Evolutionary conservation across 441 rosid species (phyloP).

Genomic region (Flueggea neowawraea): DNA sequence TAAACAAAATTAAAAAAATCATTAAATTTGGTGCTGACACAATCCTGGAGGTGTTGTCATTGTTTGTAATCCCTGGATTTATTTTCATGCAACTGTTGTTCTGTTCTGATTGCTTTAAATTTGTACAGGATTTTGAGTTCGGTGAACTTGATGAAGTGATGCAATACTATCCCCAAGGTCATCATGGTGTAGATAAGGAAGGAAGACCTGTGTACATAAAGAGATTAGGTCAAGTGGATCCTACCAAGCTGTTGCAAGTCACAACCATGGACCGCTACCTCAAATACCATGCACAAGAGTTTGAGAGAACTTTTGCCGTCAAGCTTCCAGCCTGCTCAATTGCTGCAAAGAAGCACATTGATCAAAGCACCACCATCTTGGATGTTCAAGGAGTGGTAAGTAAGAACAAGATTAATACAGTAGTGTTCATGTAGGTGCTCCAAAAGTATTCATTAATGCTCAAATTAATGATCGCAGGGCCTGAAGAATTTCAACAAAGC

Average conservation of each 20-base stretch:
- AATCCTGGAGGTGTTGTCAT: constrained; percentile 49
- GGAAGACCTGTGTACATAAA: constrained; percentile 86
- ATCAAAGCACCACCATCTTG: constrained; percentile 90
- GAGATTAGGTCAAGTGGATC: constrained; percentile 75
- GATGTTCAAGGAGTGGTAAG: constrained; percentile 99
- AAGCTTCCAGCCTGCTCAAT: constrained; percentile 87
- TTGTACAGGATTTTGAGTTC: constrained; percentile 67
- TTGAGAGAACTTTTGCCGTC: constrained; percentile 66
- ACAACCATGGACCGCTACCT: constrained; percentile 86
- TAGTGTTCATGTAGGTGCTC: too few relatives aligned
- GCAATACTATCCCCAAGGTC: constrained; percentile 81
- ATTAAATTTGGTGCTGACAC: constrained; percentile 71
- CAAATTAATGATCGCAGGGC: constrained; percentile 42
- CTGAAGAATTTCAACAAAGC: constrained; percentile 79
- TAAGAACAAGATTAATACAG: background rate
- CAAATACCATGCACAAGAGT: constrained; percentile 80
- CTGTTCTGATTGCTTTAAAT: background rate
- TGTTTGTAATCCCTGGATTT: background rate
- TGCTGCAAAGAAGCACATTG: constrained; percentile 76
- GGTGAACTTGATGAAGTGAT: constrained; percentile 56
- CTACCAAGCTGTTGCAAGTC: constrained; percentile 82
- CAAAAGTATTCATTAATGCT: background rate
- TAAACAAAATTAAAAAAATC: too few relatives aligned
- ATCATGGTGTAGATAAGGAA: constrained; percentile 89
- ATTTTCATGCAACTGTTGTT: background rate